Conservation (phyloP, 805 yeast species). For the Schizosaccharomyces osmophilus region DNA sequence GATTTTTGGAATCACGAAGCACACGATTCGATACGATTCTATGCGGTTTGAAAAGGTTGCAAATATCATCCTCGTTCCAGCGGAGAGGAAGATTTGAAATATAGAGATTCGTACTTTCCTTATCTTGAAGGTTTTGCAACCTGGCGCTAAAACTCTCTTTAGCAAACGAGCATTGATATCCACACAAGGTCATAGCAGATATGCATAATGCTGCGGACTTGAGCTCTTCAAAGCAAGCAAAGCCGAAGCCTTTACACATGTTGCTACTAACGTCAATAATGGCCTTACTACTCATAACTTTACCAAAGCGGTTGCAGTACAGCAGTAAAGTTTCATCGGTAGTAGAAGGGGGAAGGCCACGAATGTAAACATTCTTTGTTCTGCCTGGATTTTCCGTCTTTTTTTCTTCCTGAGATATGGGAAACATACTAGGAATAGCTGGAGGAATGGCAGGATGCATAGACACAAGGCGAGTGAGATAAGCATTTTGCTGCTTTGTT, state of each 20-base stretch:
- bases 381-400: neutral
- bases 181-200: slow-evolving; percentile 8
- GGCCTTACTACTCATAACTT: slow-evolving; percentile 25
- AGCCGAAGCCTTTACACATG: slow-evolving; percentile 15
- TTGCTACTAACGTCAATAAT: slow-evolving; percentile 18
- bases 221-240: slow-evolving; percentile 18
- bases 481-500: neutral
- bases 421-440: slow-evolving; percentile 1
- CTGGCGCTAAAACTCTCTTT: slow-evolving; percentile 8
- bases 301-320: slow-evolving; percentile 21
- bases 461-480: neutral
- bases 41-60: neutral
- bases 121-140: slow-evolving; percentile 8
- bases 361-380: slow-evolving; percentile 30
- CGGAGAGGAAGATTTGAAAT: slow-evolving; percentile 9
- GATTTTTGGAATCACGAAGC: slow-evolving; percentile 8
- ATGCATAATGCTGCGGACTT: slow-evolving; percentile 10
- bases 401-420: neutral
- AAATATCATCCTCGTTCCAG: slow-evolving; percentile 9
- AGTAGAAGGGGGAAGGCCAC: slow-evolving; percentile 30
- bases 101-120: slow-evolving; percentile 9
- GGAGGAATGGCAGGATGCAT: neutral
- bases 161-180: slow-evolving; percentile 11
- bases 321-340: slow-evolving; percentile 25
- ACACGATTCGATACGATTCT: slow-evolving; percentile 8